Conservation (phyloP, 768 basidiomycete species). For the Cantharellus anzutake region DNA sequence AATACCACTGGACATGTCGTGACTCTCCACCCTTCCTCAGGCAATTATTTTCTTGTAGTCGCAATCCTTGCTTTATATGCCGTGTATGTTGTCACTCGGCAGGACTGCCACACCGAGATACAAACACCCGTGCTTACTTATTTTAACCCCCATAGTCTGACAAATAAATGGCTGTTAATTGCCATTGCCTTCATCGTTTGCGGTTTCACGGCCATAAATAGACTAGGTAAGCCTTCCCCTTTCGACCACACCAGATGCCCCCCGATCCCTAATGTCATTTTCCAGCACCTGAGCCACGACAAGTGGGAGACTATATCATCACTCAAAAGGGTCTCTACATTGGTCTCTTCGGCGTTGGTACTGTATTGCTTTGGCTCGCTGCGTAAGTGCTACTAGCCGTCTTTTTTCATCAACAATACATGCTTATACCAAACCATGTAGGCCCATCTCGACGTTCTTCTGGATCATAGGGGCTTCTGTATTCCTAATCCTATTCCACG, state of each 20-base stretch:
- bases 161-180: slow-evolving; percentile 64
- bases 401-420: not conserved
- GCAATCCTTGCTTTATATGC: slow-evolving; percentile 70
- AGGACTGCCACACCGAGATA: not conserved
- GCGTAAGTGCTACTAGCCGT: slow-evolving; percentile 6
- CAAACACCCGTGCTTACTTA: not conserved
- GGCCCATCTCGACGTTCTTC: slow-evolving; percentile 52
- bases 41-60: slow-evolving; percentile 76
- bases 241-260: not conserved
- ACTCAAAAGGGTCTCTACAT: slow-evolving; percentile 85
- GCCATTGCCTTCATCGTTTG: slow-evolving; percentile 78
- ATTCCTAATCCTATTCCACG: slow-evolving; percentile 72
- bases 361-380: slow-evolving; percentile 60
- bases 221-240: slow-evolving; percentile 42
- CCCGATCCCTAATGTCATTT: not conserved
- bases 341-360: slow-evolving; percentile 75
- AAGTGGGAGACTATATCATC: slow-evolving; percentile 60
- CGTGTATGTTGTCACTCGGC: slow-evolving; percentile 31
- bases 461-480: slow-evolving; percentile 84
- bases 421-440: slow-evolving; percentile 1
- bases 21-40: slow-evolving; percentile 17
- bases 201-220: slow-evolving; percentile 79
- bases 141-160: slow-evolving; percentile 31
- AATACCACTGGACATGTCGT: slow-evolving; percentile 19
- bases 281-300: slow-evolving; percentile 65